phyloP scores from a whole-genome alignment of 805 yeast species.

The Blastobotrys robertii region DNA sequence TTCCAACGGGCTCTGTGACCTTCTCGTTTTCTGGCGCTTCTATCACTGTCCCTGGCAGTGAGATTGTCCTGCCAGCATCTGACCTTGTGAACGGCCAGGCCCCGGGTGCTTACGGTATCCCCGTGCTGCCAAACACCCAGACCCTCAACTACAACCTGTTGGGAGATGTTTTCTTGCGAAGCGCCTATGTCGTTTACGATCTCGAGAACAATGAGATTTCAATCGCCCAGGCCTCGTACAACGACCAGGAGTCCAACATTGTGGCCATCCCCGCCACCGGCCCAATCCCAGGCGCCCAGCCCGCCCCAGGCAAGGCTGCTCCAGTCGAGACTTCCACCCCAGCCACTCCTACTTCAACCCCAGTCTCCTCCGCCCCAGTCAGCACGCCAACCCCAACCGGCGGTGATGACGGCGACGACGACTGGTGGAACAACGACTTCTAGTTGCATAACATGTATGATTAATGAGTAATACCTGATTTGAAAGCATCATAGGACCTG shows the following conservation, averaged over 20 bases:
- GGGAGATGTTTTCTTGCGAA: slow-evolving; percentile 55
- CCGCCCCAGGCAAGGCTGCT: too few species aligned
- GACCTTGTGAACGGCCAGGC: slow-evolving; percentile 9
- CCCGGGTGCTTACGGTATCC: slow-evolving; percentile 1
- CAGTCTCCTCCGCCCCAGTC: too few species aligned
- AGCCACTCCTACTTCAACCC: too few species aligned
- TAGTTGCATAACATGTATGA: too few species aligned
- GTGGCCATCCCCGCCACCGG: slow-evolving; percentile 16
- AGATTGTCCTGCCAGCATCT: slow-evolving; percentile 12
- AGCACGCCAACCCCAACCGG: too few species aligned
- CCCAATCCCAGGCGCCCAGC: too few species aligned
- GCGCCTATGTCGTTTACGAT: slow-evolving; percentile 58
- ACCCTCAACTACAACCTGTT: slow-evolving; percentile 20
- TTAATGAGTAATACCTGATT: too few species aligned
- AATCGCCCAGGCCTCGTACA: slow-evolving; percentile 38
- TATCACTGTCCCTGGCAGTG: slow-evolving; percentile 17
- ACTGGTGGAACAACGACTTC: too few species aligned
- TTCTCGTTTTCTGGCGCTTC: slow-evolving; percentile 16
- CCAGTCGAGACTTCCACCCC: too few species aligned
- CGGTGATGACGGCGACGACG: too few species aligned
- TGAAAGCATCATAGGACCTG: too few species aligned
- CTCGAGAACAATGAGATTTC: slow-evolving; percentile 45
- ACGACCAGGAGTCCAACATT: slow-evolving; percentile 13
- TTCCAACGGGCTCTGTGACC: slow-evolving; percentile 12
- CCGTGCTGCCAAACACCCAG: not conserved